Percentiles rank a stretch among this genome's conserved stretches.
These are phyloP conservation scores for Neckera pumila DNA, from an alignment of 225 moss, liverwort and hornwort genomes.

Conservation along the genomic window DNA sequence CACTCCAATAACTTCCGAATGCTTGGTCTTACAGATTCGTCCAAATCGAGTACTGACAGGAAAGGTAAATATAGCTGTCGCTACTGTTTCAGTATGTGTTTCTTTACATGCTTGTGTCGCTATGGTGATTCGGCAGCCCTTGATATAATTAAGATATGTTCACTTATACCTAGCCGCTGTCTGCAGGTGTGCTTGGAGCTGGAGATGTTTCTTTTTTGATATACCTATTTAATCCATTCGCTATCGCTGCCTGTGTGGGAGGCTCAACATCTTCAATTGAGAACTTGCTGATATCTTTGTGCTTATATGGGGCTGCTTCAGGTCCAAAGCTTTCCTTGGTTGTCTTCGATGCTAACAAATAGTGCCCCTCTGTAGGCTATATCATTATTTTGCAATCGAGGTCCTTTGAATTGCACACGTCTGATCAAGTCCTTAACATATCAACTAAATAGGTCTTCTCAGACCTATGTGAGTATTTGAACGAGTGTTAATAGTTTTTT, in stretches of 20 bases:
- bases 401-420: not conserved
- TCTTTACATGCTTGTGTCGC: not conserved
- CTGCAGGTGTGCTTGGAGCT: slow-evolving; percentile 24
- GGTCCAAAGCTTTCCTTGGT: slow-evolving; percentile 25
- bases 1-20: slow-evolving; percentile 20
- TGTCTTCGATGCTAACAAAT: not conserved
- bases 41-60: not conserved
- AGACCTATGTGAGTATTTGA: not conserved
- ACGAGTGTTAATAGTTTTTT: not conserved
- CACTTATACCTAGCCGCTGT: not conserved
- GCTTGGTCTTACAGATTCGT: slow-evolving; percentile 19
- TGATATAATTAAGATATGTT: not conserved
- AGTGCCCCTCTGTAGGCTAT: not conserved
- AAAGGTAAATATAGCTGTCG: slow-evolving; percentile 5
- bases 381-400: not conserved
- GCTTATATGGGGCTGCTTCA: slow-evolving; percentile 71
- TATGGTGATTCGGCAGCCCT: not conserved
- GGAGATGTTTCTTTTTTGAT: slow-evolving; percentile 61
- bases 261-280: slow-evolving; percentile 81
- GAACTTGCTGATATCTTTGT: slow-evolving; percentile 47
- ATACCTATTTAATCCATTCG: slow-evolving; percentile 81
- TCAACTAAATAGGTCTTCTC: not conserved
- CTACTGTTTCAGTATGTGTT: not conserved
- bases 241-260: slow-evolving; percentile 90
- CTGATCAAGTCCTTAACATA: not conserved